Evolutionary conservation across 257 asterid species (phyloP), one percentile per base, ranked within the genome.

Genomic region (Eustoma russellianum): DNA sequence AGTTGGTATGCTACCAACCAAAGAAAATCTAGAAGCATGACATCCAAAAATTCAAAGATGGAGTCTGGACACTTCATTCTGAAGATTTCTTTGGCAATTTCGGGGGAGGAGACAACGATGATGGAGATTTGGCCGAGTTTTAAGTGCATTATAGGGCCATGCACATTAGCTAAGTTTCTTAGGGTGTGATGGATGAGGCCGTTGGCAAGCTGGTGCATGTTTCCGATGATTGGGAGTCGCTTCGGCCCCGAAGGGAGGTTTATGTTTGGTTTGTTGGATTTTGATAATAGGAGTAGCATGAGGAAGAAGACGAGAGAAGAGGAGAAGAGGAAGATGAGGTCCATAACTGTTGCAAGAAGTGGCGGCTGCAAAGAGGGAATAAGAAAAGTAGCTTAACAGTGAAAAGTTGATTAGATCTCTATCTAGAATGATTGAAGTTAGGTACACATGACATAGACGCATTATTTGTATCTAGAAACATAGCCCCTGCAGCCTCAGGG

Each of bases 71-170:
- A n/a, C n/a, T n/a, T n/a, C n/a, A n/a, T n/a, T n/a, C 13, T 53
- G 33, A 16, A 5, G 17, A 53, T 4, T 12, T 53, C 58, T 34
- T 70, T 66, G 0, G 68, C 80, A 0, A 66, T 59, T 46, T 64
- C 71, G 0, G 52, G 61, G 0, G 62, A 53, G 5, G 58, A 6
- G 1, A 53, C 46, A 5, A 53, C 6, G 9, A 53, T 53, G 10
- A 0, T 53, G 35, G 58, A 16, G 17, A 38, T 6, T 38, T 53
- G 30, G 38, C 58, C 58, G 17, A 16, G 3, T 5, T 53, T 9
- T 9, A 53, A 28, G 46, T 17, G 47, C 19, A 53, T 33, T 5
- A 53, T 2, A 9, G 58, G 47, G 0, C 58, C 58, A 8, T 53
- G 17, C 9, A 6, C 40, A 5, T 34, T 38, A 33, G 58, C 30